Evolutionary conservation across 129 eudicot genomes (phyloP).

Genomic region (Centaurea solstitialis): DNA sequence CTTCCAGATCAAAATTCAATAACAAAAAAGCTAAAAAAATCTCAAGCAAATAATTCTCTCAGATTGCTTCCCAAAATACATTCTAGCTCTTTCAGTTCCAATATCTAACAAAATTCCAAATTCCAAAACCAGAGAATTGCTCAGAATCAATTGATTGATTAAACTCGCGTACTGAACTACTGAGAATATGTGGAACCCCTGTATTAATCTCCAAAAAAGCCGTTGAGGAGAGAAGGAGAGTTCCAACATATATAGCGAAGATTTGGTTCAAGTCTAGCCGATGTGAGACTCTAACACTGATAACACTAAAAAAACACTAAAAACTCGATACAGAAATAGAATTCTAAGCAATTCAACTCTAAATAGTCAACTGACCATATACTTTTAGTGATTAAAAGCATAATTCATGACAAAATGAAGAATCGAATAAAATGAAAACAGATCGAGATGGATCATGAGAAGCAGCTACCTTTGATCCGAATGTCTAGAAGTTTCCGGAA

Average conservation of each 20-base stretch:
- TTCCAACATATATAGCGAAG: too few relatives aligned
- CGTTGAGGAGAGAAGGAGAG: too few relatives aligned
- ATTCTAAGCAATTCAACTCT: constrained; percentile 7
- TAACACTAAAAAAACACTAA: too few relatives aligned
- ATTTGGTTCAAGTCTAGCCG: too few relatives aligned
- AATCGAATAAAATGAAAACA: background rate
- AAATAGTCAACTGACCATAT: background rate
- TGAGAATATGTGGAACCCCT: too few relatives aligned
- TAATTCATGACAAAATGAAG: constrained; percentile 13
- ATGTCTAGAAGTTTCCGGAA: background rate
- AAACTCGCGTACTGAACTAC: constrained; percentile 1
- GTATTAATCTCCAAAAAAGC: too few relatives aligned
- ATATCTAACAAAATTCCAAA: background rate
- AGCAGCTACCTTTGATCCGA: constrained; percentile 24
- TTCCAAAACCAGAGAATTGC: constrained; percentile 19
- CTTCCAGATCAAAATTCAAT: constrained; percentile 17
- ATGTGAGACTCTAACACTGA: too few relatives aligned
- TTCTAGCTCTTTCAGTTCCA: background rate
- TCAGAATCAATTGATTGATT: background rate
- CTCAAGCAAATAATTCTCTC: background rate
- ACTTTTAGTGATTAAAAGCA: constrained; percentile 17
- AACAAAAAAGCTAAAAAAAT: background rate
- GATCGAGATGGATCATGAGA: constrained; percentile 16
- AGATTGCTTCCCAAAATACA: background rate
- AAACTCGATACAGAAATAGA: background rate